Evolutionary conservation across 164 flowering plant species (phyloP).

Genomic region (Cinnamomum chago): DNA sequence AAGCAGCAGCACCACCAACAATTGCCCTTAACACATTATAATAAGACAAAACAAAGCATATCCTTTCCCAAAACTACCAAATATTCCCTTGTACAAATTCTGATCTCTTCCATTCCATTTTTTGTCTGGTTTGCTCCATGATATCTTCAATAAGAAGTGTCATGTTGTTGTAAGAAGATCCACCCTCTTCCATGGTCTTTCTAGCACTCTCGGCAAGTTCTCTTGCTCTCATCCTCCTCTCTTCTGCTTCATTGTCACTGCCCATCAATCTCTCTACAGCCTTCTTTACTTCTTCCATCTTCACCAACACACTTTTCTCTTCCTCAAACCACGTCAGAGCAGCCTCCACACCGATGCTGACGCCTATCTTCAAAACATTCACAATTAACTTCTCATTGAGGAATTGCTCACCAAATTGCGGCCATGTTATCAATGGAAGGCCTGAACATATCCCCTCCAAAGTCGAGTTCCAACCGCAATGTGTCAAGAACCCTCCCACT

Average conservation of each 20-base stretch:
- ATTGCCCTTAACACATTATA: too few species aligned
- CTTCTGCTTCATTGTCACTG: constrained; percentile 32
- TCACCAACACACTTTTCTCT: constrained; percentile 24
- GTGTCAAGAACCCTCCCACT: constrained; percentile 53
- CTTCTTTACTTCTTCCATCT: constrained; percentile 27
- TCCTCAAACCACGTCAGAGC: constrained; percentile 37
- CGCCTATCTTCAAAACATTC: constrained; percentile 35
- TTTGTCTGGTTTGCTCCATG: background rate
- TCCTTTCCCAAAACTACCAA: too few species aligned
- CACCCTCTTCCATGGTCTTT: constrained; percentile 35
- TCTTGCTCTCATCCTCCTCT: constrained; percentile 32
- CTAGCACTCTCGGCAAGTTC: constrained; percentile 29
- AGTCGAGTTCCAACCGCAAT: constrained; percentile 70
- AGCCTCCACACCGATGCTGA: constrained; percentile 36
- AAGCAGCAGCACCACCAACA: too few species aligned
- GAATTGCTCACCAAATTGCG: constrained; percentile 52
- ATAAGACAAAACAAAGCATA: too few species aligned
- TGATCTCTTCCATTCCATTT: too few species aligned
- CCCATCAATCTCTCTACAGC: constrained; percentile 34
- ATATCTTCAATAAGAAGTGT: constrained; percentile 28
- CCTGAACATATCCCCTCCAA: constrained; percentile 43
- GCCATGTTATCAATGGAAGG: constrained; percentile 65
- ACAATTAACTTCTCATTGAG: constrained; percentile 49
- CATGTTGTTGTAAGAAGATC: constrained; percentile 36
- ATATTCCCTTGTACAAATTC: too few species aligned